Percentiles rank a stretch among this genome's conserved stretches.
Conservation (phyloP, 441 rosid genomes). For the Breynia disticha region DNA sequence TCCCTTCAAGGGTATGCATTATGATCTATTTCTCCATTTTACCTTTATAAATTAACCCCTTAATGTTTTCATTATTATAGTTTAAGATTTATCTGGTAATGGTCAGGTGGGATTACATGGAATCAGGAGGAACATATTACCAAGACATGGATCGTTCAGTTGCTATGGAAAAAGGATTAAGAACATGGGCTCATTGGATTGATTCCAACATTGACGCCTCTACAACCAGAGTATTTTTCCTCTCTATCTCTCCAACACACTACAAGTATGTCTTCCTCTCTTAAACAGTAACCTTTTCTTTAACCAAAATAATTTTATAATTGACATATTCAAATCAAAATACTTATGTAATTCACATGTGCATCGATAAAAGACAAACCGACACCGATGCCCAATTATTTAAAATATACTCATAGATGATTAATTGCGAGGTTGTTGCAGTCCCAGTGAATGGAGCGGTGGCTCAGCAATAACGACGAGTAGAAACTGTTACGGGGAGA, state of each 20-base stretch:
- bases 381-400: no score
- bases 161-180: slow-evolving; percentile 68
- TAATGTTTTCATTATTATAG: no score
- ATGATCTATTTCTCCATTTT: neutral
- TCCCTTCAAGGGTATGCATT: slow-evolving; percentile 54
- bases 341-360: no score
- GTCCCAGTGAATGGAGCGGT: slow-evolving; percentile 67
- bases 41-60: neutral
- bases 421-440: slow-evolving; percentile 12
- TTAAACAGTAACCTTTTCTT: slow-evolving; percentile 11
- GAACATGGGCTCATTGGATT: slow-evolving; percentile 84
- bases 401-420: neutral
- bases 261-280: slow-evolving; percentile 41
- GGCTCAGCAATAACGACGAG: slow-evolving; percentile 23
- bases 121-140: slow-evolving; percentile 57
- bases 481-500: slow-evolving; percentile 76
- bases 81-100: slow-evolving; percentile 2
- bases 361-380: no score
- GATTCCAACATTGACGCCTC: slow-evolving; percentile 43
- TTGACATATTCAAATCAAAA: no score
- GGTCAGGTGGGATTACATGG: slow-evolving; percentile 87
- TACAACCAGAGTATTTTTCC: slow-evolving; percentile 57
- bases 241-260: slow-evolving; percentile 79
- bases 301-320: neutral
- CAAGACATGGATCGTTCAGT: slow-evolving; percentile 72